A percentile compares a stretch with the other conserved stretches of the same genome.
Evolutionary conservation across 257 asterid genomes (phyloP).

Genomic region (Solanum raphanifolium): DNA sequence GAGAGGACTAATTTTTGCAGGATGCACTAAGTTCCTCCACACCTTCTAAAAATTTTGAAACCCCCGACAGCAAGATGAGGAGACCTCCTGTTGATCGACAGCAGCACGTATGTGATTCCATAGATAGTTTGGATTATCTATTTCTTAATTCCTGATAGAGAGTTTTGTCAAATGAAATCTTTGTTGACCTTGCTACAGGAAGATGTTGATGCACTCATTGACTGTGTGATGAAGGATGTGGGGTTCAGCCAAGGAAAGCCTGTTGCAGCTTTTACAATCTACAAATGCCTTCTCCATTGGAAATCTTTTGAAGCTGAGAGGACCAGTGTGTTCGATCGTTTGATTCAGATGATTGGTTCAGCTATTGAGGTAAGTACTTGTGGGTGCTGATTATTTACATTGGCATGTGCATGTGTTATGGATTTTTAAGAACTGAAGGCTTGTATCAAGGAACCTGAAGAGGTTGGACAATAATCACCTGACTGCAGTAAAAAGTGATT

Average conservation of each 20-base stretch:
- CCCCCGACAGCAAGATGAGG: conserved; percentile 76
- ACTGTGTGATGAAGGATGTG: conserved; percentile 73
- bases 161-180: conserved; percentile 4
- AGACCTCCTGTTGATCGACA: conserved; percentile 80
- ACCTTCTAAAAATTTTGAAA: conserved; percentile 55
- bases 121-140: background rate
- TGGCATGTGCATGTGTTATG: conserved; percentile 1
- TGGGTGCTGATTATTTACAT: background rate
- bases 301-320: conserved; percentile 98
- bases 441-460: background rate
- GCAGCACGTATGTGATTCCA: conserved; percentile 52
- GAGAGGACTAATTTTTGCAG: conserved; percentile 30
- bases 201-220: conserved; percentile 94
- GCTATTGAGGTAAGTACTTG: conserved; percentile 71
- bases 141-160: background rate
- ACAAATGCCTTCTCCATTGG: conserved; percentile 97
- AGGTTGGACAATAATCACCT: background rate
- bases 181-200: conserved; percentile 46
- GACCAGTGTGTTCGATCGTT: conserved; percentile 96
- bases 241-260: conserved; percentile 99
- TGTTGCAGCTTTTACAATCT: conserved; percentile 94
- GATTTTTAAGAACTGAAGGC: background rate
- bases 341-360: conserved; percentile 93
- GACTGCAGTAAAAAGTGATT: background rate
- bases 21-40: conserved; percentile 28